These are phyloP conservation scores for Thoreauomyces humboldtii DNA, from an alignment of 192 early-diverging fungal species.

Conservation along the genomic window DNA sequence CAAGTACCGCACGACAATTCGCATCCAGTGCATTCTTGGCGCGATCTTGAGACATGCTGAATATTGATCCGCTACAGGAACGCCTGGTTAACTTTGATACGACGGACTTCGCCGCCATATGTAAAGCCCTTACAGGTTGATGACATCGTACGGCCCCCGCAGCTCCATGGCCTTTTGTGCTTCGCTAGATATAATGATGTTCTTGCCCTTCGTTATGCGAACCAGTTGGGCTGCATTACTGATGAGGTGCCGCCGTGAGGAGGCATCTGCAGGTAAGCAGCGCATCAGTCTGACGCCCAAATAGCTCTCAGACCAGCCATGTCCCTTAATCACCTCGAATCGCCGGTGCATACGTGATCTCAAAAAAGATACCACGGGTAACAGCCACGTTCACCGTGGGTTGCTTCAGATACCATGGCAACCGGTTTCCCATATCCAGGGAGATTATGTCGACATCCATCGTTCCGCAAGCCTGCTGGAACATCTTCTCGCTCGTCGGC, in stretches of 20 bases:
- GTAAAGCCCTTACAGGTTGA: slow-evolving; percentile 66
- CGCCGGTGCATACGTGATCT: slow-evolving; percentile 66
- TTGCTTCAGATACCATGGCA: slow-evolving; percentile 69
- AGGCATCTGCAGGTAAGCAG: slow-evolving; percentile 51
- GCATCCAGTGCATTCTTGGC: slow-evolving; percentile 54
- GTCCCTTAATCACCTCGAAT: slow-evolving; percentile 49
- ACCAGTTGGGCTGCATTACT: slow-evolving; percentile 65
- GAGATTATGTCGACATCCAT: slow-evolving; percentile 81
- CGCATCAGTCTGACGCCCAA: slow-evolving; percentile 2
- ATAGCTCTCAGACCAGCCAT: not conserved
- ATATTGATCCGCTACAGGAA: slow-evolving; percentile 50
- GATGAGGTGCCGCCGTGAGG: slow-evolving; percentile 54
- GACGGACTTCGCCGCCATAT: not conserved
- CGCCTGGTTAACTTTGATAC: not conserved
- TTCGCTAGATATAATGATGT: slow-evolving; percentile 72
- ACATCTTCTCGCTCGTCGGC: slow-evolving; percentile 69
- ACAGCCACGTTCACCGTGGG: slow-evolving; percentile 66
- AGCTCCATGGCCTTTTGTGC: slow-evolving; percentile 70
- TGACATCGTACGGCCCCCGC: slow-evolving; percentile 72
- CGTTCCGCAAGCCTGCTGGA: slow-evolving; percentile 64
- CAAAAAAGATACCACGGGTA: slow-evolving; percentile 76
- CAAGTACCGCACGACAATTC: slow-evolving; percentile 53
- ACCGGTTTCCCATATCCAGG: slow-evolving; percentile 61
- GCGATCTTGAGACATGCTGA: slow-evolving; percentile 56
- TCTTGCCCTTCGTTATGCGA: slow-evolving; percentile 70